Conservation (phyloP, 768 basidiomycete species). For the Leucosporidium scottii region DNA sequence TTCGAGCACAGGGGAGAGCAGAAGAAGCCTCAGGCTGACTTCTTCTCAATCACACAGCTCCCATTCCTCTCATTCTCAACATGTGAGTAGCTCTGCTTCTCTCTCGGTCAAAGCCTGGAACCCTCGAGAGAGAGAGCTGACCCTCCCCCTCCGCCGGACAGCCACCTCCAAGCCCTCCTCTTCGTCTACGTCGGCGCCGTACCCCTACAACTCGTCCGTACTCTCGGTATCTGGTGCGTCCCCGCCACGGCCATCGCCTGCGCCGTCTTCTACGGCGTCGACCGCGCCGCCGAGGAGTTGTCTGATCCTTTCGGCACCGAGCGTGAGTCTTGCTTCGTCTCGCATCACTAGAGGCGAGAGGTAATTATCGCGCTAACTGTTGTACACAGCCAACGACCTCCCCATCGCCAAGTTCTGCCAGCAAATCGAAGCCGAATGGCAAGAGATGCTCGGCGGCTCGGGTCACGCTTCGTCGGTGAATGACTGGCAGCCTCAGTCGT, state of each 20-base stretch:
- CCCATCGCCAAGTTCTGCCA: constrained; percentile 26
- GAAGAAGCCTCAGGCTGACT: too few species aligned
- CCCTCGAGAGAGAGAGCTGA: neutral
- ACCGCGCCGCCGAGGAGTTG: constrained; percentile 23
- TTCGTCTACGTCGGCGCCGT: constrained; percentile 30
- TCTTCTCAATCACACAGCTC: too few species aligned
- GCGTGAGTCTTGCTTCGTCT: constrained; percentile 5
- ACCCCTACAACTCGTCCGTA: constrained; percentile 25
- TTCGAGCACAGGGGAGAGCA: too few species aligned
- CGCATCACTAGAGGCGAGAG: neutral
- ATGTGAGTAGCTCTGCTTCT: neutral
- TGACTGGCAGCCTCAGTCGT: neutral
- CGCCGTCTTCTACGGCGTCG: constrained; percentile 25
- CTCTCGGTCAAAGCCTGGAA: neutral
- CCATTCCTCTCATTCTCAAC: constrained; percentile 31
- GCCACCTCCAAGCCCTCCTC: constrained; percentile 24
- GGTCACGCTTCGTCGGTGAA: neutral
- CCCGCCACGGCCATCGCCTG: constrained; percentile 14
- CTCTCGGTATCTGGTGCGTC: constrained; percentile 19
- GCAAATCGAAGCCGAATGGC: constrained; percentile 21
- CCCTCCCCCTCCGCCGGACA: neutral
- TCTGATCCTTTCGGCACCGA: constrained; percentile 26
- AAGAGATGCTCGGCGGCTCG: constrained; percentile 25
- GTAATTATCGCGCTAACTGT: too few species aligned
- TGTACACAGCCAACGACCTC: constrained; percentile 21